Conservation (phyloP, 345 rosid species). For the Corchorus capsularis region DNA sequence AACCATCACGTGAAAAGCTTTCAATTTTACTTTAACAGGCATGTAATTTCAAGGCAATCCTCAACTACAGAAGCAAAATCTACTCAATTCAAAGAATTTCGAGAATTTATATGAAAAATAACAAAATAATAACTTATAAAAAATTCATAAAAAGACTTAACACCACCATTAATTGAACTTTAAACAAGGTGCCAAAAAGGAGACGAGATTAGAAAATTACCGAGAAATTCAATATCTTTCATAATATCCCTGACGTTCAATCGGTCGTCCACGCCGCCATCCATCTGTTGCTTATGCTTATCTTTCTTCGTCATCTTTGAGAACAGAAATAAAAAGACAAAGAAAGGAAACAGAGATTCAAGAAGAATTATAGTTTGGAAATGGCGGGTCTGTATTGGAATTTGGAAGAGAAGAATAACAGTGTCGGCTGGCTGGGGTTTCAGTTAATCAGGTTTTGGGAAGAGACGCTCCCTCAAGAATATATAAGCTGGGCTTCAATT, state of each 20-base stretch:
- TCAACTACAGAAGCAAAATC: not conserved
- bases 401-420: too few species aligned
- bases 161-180: not conserved
- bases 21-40: not conserved
- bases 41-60: not conserved
- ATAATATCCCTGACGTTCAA: constrained; percentile 41
- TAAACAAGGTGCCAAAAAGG: not conserved
- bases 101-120: not conserved
- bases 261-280: constrained; percentile 31
- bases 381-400: too few species aligned
- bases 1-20: not conserved
- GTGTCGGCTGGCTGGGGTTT: too few species aligned
- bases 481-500: too few species aligned
- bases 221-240: constrained; percentile 48
- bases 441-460: too few species aligned
- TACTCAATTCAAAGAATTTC: not conserved
- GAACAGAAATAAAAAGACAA: not conserved
- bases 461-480: too few species aligned
- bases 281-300: constrained; percentile 29
- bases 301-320: constrained; percentile 29
- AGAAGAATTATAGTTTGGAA: too few species aligned
- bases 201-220: constrained; percentile 15
- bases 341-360: not conserved
- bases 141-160: not conserved
- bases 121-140: not conserved